Percentiles rank a stretch among this genome's conserved stretches.
These are phyloP conservation scores for Pyrenopolyporus hunteri DNA, from an alignment of 495 filamentous ascomycete genomes.

Conservation along the genomic window DNA sequence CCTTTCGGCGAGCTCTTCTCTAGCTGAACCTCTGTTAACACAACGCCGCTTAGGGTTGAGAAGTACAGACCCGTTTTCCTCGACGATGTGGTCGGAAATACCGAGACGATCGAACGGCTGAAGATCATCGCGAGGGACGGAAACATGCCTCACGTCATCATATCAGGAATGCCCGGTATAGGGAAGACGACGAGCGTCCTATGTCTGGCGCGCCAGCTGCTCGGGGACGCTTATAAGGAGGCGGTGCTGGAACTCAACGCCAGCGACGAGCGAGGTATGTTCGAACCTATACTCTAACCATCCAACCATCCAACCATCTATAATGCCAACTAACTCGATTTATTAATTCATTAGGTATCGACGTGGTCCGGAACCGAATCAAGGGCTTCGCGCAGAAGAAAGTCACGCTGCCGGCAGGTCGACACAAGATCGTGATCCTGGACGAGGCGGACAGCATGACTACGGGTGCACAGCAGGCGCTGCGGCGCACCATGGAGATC, in stretches of 20 bases:
- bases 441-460: slow-evolving; percentile 99
- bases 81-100: slow-evolving; percentile 97
- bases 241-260: slow-evolving; percentile 96
- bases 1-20: slow-evolving; percentile 2
- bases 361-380: slow-evolving; percentile 97
- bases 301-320: too few species aligned
- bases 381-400: slow-evolving; percentile 99
- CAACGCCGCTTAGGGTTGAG: slow-evolving; percentile 76
- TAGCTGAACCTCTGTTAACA: slow-evolving; percentile 19
- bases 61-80: slow-evolving; percentile 96
- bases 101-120: slow-evolving; percentile 93
- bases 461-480: slow-evolving; percentile 90
- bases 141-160: slow-evolving; percentile 99
- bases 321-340: slow-evolving; percentile 10
- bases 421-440: slow-evolving; percentile 96
- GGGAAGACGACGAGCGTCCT: slow-evolving; percentile 97
- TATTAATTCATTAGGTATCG: slow-evolving; percentile 69
- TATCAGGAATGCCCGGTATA: slow-evolving; percentile 98
- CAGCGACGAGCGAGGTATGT: slow-evolving; percentile 84
- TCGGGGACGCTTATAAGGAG: slow-evolving; percentile 96
- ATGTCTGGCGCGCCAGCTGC: slow-evolving; percentile 88
- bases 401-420: slow-evolving; percentile 87
- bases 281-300: background rate
- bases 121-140: slow-evolving; percentile 99
- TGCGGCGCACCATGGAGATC: slow-evolving; percentile 98